Conservation (phyloP, 768 basidiomycete genomes). For the Boletus rubescentipes region DNA sequence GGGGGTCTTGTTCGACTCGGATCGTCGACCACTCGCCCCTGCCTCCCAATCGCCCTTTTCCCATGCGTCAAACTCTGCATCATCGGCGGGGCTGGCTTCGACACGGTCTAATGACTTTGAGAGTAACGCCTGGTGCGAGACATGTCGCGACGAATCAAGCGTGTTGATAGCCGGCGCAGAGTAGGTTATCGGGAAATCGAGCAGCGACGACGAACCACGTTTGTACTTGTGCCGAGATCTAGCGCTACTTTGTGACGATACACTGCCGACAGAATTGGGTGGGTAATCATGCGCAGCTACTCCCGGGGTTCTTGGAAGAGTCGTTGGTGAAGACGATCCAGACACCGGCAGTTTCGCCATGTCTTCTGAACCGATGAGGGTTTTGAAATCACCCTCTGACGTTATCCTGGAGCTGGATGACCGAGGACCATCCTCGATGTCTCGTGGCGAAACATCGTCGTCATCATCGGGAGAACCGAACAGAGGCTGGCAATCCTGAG, state of each 20-base stretch:
- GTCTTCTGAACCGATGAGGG: slow-evolving; percentile 19
- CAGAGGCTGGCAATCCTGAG: slow-evolving; percentile 58
- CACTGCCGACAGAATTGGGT: slow-evolving; percentile 49
- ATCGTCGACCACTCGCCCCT: slow-evolving; percentile 41
- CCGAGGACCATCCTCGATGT: slow-evolving; percentile 47
- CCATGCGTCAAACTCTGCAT: slow-evolving; percentile 32
- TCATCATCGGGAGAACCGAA: slow-evolving; percentile 60
- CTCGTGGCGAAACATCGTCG: slow-evolving; percentile 35
- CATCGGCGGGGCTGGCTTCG: background rate
- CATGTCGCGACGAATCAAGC: slow-evolving; percentile 19
- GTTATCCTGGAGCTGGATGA: slow-evolving; percentile 37
- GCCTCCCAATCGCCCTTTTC: slow-evolving; percentile 56
- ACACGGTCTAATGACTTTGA: background rate
- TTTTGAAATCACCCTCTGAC: slow-evolving; percentile 24
- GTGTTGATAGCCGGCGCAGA: slow-evolving; percentile 37
- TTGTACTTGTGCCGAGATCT: slow-evolving; percentile 28
- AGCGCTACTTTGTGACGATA: slow-evolving; percentile 24
- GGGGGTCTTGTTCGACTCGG: slow-evolving; percentile 38
- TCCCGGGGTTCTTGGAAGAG: slow-evolving; percentile 1
- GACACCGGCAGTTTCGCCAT: slow-evolving; percentile 11
- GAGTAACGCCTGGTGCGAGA: slow-evolving; percentile 3
- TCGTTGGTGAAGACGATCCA: slow-evolving; percentile 18
- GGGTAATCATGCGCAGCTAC: slow-evolving; percentile 47
- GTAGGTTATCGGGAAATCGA: slow-evolving; percentile 35
- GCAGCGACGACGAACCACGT: slow-evolving; percentile 40